These are phyloP conservation scores for Pestalotiopsis fici DNA, from an alignment of 2,329 filamentous ascomycete species.

Conservation along the genomic window DNA sequence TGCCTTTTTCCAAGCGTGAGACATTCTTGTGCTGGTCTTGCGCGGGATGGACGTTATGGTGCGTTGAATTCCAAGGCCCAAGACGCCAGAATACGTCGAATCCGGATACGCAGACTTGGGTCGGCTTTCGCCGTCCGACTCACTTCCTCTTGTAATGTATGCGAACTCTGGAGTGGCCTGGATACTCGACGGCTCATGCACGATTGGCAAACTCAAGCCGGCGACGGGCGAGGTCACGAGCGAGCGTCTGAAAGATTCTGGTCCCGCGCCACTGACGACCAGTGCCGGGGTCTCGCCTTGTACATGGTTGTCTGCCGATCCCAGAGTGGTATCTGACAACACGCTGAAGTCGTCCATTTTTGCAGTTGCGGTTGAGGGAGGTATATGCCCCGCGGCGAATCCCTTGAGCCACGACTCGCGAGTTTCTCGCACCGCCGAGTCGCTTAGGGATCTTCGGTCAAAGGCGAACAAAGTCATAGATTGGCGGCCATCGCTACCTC, in stretches of 20 bases:
- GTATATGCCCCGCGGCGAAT: background rate
- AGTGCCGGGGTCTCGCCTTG: background rate
- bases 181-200: constrained; percentile 28
- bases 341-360: background rate
- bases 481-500: constrained; percentile 1
- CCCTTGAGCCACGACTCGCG: constrained; percentile 3
- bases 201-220: constrained; percentile 20
- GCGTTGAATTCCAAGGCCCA: constrained; percentile 17
- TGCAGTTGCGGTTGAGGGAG: background rate
- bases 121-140: constrained; percentile 17
- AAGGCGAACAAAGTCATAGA: background rate
- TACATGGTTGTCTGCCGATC: background rate
- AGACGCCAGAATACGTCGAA: background rate
- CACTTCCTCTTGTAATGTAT: constrained; percentile 19
- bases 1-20: constrained; percentile 25
- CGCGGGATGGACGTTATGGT: constrained; percentile 15
- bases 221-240: background rate
- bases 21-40: constrained; percentile 23
- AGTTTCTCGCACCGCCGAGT: constrained; percentile 1
- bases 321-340: background rate
- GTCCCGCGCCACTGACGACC: background rate
- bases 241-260: background rate
- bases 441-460: background rate
- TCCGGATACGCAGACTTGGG: background rate
- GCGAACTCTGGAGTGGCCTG: constrained; percentile 31